Percentiles rank a stretch among this genome's conserved stretches.
Conservation (phyloP, 176 grass and related monocot genomes). For the Oryza brachyantha region DNA sequence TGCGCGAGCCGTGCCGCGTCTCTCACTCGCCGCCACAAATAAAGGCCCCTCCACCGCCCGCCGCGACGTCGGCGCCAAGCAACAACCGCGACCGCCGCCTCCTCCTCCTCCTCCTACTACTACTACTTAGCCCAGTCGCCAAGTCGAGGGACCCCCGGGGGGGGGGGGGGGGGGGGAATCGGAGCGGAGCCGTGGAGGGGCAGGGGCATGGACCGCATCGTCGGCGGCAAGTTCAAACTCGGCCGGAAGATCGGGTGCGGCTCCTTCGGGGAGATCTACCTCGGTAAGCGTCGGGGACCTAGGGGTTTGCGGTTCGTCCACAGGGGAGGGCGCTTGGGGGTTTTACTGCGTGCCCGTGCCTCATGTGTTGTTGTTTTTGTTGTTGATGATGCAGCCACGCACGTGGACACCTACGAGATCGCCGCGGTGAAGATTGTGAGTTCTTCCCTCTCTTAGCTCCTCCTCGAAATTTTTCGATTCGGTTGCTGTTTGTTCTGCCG, state of each 20-base stretch:
- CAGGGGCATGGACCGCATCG: slow-evolving; percentile 68
- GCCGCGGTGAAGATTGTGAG: slow-evolving; percentile 96
- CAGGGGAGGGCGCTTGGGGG: background rate
- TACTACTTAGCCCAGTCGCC: background rate
- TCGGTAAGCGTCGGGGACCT: slow-evolving; percentile 71
- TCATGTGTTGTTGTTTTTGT: background rate
- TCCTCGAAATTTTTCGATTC: background rate
- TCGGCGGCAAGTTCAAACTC: slow-evolving; percentile 83
- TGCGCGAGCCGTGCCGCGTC: no score
- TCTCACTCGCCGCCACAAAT: no score
- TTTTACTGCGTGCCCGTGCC: background rate
- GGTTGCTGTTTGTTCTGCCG: background rate
- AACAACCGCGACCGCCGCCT: background rate
- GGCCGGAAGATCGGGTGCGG: slow-evolving; percentile 92
- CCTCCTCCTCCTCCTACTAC: background rate
- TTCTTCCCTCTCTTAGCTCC: background rate
- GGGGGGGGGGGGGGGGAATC: no score
- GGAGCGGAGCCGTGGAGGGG: no score
- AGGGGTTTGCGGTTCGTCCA: background rate
- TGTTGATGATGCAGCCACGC: slow-evolving; percentile 57
- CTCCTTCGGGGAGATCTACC: slow-evolving; percentile 94
- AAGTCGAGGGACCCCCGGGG: background rate
- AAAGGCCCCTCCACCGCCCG: no score
- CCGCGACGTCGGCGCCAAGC: background rate
- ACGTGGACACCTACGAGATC: slow-evolving; percentile 93